These are phyloP conservation scores for Cystobasidium ongulense DNA, from an alignment of 768 basidiomycete genomes.

Conservation along the genomic window DNA sequence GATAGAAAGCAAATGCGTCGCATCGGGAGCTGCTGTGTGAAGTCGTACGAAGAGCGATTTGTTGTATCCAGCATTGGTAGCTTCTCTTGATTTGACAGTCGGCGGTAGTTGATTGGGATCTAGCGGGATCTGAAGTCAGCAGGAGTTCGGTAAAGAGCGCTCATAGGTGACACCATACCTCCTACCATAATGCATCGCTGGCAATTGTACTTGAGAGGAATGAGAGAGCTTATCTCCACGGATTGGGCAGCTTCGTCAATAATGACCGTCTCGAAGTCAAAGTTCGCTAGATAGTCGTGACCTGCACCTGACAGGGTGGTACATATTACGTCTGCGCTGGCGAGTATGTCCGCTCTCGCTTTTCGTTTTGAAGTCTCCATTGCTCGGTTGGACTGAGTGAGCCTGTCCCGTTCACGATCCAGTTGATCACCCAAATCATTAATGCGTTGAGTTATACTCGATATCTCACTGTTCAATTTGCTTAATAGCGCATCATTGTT, in stretches of 20 bases:
- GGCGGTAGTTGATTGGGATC: conserved; percentile 75
- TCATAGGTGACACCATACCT: conserved; percentile 48
- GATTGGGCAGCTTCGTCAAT: conserved; percentile 98
- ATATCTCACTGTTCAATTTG: conserved; percentile 63
- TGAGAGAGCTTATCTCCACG: conserved; percentile 86
- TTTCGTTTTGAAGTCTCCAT: conserved; percentile 71
- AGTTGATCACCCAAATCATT: conserved; percentile 60
- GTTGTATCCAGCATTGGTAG: conserved; percentile 63
- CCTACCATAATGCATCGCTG: conserved; percentile 86
- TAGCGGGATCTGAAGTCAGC: conserved; percentile 29
- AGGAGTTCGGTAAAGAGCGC: neutral
- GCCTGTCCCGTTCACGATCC: conserved; percentile 71
- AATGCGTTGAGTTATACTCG: conserved; percentile 48
- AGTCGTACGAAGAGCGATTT: conserved; percentile 82
- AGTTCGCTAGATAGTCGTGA: conserved; percentile 69
- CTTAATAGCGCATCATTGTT: conserved; percentile 55
- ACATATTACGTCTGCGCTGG: conserved; percentile 87
- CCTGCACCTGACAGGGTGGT: conserved; percentile 87
- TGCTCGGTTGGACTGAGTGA: conserved; percentile 69
- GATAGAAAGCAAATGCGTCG: conserved; percentile 90
- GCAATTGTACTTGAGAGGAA: conserved; percentile 82
- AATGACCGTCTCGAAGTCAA: conserved; percentile 89
- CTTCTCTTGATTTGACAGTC: conserved; percentile 65
- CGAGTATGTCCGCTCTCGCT: conserved; percentile 64
- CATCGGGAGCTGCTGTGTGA: conserved; percentile 66